A percentile compares a stretch with the other conserved stretches of the same genome.
These are phyloP conservation scores for Eucalyptus shirleyi DNA, from an alignment of 345 rosid genomes.

Conservation along the genomic window DNA sequence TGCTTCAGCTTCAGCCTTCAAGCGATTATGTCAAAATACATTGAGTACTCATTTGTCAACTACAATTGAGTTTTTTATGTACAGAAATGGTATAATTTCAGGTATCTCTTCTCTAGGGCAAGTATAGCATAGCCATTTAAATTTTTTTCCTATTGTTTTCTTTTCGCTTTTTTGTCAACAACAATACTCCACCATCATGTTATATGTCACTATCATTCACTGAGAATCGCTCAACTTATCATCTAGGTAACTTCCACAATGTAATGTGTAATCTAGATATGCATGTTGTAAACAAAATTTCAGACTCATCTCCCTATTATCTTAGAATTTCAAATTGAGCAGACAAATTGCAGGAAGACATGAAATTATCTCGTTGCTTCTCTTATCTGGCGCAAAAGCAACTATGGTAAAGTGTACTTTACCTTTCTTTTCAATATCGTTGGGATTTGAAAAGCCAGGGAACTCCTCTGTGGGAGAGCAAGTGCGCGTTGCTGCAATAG, in stretches of 20 bases:
- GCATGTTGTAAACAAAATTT: background rate
- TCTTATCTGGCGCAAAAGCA: background rate
- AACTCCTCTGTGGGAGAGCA: conserved; percentile 47
- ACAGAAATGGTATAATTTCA: background rate
- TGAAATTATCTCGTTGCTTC: background rate
- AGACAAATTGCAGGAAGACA: background rate
- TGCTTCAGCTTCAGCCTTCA: background rate
- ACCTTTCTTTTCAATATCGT: conserved; percentile 53
- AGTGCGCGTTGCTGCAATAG: conserved; percentile 20
- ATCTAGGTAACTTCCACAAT: background rate
- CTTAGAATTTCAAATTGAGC: background rate
- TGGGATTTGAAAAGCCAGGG: conserved; percentile 63
- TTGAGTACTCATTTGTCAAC: background rate
- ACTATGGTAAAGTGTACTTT: background rate
- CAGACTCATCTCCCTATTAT: background rate
- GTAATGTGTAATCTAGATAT: background rate
- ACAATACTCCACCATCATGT: background rate
- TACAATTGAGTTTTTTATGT: background rate
- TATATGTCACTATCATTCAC: background rate
- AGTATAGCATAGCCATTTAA: background rate
- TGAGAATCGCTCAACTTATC: background rate
- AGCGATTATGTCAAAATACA: background rate
- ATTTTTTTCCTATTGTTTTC: background rate
- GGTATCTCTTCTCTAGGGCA: background rate
- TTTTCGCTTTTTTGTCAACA: background rate